Evolutionary conservation across 1,284 basidiomycete genomes (phyloP), one percentile per base, ranked within the genome.

Genomic region (Fomitopsis palustris): DNA sequence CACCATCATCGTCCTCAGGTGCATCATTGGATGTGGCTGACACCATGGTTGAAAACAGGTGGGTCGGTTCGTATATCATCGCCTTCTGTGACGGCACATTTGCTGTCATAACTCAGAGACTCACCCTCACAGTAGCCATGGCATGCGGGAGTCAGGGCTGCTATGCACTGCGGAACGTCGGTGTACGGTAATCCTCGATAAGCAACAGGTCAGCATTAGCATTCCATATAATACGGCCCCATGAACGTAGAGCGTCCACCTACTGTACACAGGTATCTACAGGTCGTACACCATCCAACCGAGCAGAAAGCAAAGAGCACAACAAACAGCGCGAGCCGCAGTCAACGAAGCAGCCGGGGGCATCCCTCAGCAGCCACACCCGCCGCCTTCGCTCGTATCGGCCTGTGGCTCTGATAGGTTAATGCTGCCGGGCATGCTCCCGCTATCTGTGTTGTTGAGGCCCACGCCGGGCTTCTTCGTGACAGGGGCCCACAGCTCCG

Each of bases 401-500:
- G 63, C 61, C 33, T 55, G 61, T 47, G 63, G 62, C 58, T 64
- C 63, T 37, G 60, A 57, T 10, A 70, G 62, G 61, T 68, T 65
- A 51, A 77, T 77, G 62, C 69, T 74, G 0, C 76, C 76, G 3
- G 76, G 77, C 76, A 78, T 78, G 12, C 67, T 69, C 16, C 56
- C 64, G 1, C 60, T 56, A 21, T 59, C 55, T 4, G 58, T 57
- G 51, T 51, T 59, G 43, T 57, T 29, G 14, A 47, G 33, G n/a
- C 60, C 53, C 25, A 51, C 51, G 33, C 55, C 59, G 10, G 55
- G 53, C 52, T 53, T 61, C 55, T 53, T 49, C 33, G 25, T 59
- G 37, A 51, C 49, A 27, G 77, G 68, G 27, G 76, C 81, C 87
- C 87, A 89, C 39, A 91, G 73, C 70, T 87, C 87, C 0, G 86